Evolutionary conservation across 805 yeast species (phyloP).

Genomic region (Naumovozyma dairenensis): DNA sequence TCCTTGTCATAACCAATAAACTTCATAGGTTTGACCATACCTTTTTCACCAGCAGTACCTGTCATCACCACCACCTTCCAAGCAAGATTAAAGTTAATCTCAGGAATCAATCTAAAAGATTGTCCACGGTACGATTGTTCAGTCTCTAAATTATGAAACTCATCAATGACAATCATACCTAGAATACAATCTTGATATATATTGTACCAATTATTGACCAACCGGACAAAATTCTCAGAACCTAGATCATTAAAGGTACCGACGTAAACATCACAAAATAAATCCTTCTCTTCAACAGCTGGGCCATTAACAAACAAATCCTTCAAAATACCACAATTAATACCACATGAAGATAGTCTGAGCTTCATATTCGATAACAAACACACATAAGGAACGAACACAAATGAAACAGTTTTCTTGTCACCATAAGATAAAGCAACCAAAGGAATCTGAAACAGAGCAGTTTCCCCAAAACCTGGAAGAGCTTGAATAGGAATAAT

Average conservation of each 20-base stretch:
- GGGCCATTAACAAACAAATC: background rate
- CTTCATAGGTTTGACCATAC: background rate
- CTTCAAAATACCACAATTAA: background rate
- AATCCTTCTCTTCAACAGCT: background rate
- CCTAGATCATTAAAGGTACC: background rate
- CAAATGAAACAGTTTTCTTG: background rate
- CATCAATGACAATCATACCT: background rate
- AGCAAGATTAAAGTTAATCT: background rate
- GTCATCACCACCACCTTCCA: background rate
- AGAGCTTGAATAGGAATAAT: background rate
- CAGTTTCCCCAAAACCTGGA: background rate
- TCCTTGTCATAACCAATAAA: background rate
- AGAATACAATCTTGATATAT: too few relatives aligned
- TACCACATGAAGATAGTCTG: background rate
- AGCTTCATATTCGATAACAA: background rate
- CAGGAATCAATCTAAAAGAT: background rate
- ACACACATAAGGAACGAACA: background rate
- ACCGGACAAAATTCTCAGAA: background rate
- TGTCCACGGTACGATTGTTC: background rate
- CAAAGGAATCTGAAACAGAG: background rate
- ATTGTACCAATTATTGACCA: background rate
- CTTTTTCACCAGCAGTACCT: background rate
- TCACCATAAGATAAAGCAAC: background rate
- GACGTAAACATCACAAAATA: background rate
- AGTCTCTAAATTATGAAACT: background rate